A percentile compares a stretch with the other conserved stretches of the same genome.
Conservation (phyloP, 208 protist species). For the Leishmania major region DNA sequence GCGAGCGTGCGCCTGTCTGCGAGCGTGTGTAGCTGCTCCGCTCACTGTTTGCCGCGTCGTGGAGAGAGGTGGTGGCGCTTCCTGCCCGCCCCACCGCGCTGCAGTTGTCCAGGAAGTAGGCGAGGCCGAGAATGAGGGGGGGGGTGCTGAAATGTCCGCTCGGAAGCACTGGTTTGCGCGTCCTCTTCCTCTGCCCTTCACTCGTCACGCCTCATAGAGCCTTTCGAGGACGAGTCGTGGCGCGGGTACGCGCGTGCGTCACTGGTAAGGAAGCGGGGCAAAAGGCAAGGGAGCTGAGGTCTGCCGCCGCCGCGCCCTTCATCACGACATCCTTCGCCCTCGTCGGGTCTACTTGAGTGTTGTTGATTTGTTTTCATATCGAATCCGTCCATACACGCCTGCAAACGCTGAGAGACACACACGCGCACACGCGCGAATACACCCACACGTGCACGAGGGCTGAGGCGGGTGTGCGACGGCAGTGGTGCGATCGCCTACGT, state of each 20-base stretch:
- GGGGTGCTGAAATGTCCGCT: not conserved
- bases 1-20: not conserved
- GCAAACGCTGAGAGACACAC: conserved; percentile 7
- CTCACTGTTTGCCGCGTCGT: not conserved
- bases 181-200: not conserved
- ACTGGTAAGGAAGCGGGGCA: not conserved
- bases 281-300: no score
- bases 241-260: not conserved
- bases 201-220: not conserved
- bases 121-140: not conserved
- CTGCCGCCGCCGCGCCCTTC: not conserved
- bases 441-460: not conserved
- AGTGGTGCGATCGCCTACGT: not conserved
- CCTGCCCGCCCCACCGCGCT: not conserved
- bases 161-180: not conserved
- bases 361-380: conserved; percentile 11
- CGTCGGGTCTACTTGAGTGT: not conserved
- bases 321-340: not conserved
- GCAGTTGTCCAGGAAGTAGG: not conserved
- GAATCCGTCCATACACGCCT: not conserved
- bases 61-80: not conserved
- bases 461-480: not conserved
- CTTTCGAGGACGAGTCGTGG: not conserved
- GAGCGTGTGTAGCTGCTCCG: not conserved
- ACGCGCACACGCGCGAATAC: not conserved